These are phyloP conservation scores for Suillus sp. DNA, from an alignment of 768 basidiomycete genomes.

Conservation along the genomic window DNA sequence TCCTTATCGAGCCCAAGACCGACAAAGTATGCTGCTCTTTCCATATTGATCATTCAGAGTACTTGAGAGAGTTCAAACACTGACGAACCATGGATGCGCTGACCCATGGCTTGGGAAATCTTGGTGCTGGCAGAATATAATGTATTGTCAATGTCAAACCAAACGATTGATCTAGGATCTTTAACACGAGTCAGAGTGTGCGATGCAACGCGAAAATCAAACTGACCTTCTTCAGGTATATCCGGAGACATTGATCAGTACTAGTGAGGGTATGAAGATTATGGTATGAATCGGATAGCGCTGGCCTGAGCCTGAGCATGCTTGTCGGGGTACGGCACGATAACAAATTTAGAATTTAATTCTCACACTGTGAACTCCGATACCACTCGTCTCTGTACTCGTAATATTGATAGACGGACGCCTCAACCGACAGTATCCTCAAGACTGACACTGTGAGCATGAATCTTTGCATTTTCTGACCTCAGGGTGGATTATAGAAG, in stretches of 20 bases:
- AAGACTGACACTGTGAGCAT: slow-evolving; percentile 48
- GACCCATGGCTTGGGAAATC: slow-evolving; percentile 79
- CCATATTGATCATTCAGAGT: slow-evolving; percentile 5
- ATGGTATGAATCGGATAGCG: slow-evolving; percentile 16
- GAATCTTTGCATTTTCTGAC: slow-evolving; percentile 24
- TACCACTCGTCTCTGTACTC: background rate
- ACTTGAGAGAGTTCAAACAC: background rate
- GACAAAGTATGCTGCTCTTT: slow-evolving; percentile 67
- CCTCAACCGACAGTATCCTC: slow-evolving; percentile 40
- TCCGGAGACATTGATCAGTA: slow-evolving; percentile 25
- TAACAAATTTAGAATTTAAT: slow-evolving; percentile 20
- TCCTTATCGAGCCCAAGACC: slow-evolving; percentile 65
- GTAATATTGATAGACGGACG: slow-evolving; percentile 21
- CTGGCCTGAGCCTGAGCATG: too few relatives aligned
- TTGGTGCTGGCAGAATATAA: slow-evolving; percentile 76
- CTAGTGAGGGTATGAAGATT: slow-evolving; percentile 23
- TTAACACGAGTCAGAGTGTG: slow-evolving; percentile 12
- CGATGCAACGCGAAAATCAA: background rate
- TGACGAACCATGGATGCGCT: slow-evolving; percentile 69
- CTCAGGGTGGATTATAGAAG: background rate
- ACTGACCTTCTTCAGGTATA: slow-evolving; percentile 29
- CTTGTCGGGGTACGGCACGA: too few relatives aligned
- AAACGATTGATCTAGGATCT: slow-evolving; percentile 67
- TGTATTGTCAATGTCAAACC: slow-evolving; percentile 89
- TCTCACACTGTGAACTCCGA: slow-evolving; percentile 27